Conservation (phyloP, 2,329 filamentous ascomycete genomes). For the Neoascochyta sp. region DNA sequence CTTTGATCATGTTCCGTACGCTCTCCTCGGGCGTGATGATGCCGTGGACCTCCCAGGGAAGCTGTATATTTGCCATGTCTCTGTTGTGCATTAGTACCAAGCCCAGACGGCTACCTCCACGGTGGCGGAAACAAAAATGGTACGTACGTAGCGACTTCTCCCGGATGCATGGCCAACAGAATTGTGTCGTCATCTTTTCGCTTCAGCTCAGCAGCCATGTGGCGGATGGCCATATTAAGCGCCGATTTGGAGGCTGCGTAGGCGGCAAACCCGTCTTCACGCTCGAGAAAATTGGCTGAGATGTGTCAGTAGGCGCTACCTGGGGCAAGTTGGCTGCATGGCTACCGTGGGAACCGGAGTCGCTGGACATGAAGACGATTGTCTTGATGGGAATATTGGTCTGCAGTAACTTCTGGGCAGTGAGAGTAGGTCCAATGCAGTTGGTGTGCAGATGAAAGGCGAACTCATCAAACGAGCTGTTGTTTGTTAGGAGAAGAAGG, state of each 20-base stretch:
- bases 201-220: conserved; percentile 55
- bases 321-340: no score
- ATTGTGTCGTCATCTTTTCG: conserved; percentile 49
- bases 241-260: conserved; percentile 57
- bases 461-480: conserved; percentile 52
- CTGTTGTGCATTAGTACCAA: no score
- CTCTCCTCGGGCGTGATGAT: conserved; percentile 51
- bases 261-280: conserved; percentile 57
- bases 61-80: conserved; percentile 53
- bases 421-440: conserved; percentile 57
- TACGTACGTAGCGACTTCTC: conserved; percentile 52
- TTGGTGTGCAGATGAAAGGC: conserved; percentile 56
- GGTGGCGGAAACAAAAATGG: no score
- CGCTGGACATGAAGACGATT: conserved; percentile 55
- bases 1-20: conserved; percentile 49
- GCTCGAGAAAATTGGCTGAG: conserved; percentile 49
- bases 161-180: conserved; percentile 55
- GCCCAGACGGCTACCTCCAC: no score
- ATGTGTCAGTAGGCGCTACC: no score
- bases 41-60: conserved; percentile 52
- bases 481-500: conserved; percentile 9
- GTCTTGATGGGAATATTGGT: conserved; percentile 48
- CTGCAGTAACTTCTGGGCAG: conserved; percentile 51
- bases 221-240: conserved; percentile 54
- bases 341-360: conserved; percentile 56